Conservation (phyloP, 2,329 filamentous ascomycete genomes). For the Hypoxylon sp. region DNA sequence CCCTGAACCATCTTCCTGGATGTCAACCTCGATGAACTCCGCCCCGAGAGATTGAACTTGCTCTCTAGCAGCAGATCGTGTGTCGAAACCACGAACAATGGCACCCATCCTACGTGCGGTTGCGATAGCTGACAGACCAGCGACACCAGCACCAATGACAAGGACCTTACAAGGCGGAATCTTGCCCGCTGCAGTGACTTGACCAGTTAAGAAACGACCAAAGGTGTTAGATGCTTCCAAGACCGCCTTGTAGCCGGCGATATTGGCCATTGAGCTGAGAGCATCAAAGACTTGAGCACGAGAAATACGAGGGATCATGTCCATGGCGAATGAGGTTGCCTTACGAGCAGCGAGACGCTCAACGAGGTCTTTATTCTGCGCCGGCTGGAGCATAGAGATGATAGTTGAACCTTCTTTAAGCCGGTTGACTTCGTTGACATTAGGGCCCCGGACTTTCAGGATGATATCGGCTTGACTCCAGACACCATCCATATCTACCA, state of each 20-base stretch:
- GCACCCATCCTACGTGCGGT: conserved; percentile 89
- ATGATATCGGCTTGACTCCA: conserved; percentile 84
- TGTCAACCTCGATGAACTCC: conserved; percentile 89
- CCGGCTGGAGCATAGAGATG: conserved; percentile 87
- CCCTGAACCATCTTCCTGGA: conserved; percentile 87
- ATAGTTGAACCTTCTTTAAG: conserved; percentile 80
- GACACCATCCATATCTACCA: conserved; percentile 78
- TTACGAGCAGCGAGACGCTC: conserved; percentile 79
- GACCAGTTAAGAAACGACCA: conserved; percentile 88
- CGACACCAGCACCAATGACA: conserved; percentile 91
- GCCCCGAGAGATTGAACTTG: conserved; percentile 92
- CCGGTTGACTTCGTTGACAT: conserved; percentile 76
- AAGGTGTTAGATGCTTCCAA: conserved; percentile 92
- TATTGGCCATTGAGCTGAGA: conserved; percentile 93
- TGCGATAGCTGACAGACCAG: conserved; percentile 88
- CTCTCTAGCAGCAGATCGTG: conserved; percentile 87
- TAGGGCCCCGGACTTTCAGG: conserved; percentile 86
- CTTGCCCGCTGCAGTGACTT: conserved; percentile 90
- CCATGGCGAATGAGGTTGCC: conserved; percentile 89
- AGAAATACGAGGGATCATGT: conserved; percentile 91
- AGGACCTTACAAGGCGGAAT: conserved; percentile 92
- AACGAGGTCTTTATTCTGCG: conserved; percentile 83
- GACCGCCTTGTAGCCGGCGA: conserved; percentile 93
- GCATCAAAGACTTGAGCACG: conserved; percentile 91
- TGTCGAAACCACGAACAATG: conserved; percentile 92